Base-by-base conservation (phyloP, 2,329 filamentous ascomycete genomes). In the Lasiodiplodia sp. region DNA sequence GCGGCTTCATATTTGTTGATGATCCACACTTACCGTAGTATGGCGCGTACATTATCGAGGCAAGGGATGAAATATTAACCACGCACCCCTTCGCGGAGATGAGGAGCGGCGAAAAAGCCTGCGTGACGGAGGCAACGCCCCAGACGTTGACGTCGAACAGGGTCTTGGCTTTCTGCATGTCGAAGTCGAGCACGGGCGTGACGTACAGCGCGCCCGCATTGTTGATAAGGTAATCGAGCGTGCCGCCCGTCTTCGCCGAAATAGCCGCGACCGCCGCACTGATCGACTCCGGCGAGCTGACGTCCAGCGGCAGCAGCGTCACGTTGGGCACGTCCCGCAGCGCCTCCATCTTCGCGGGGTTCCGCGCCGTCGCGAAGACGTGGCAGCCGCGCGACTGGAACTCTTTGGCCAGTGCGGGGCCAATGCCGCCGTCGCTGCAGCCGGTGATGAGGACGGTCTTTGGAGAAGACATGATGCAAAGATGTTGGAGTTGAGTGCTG, bases 361-460 rank as follows among this genome's bases (percentile, higher is more conserved):
- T 74, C 16, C 82, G 80, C 4, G 79, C 78, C 1, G 82, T 83
- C 2, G 82, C 83, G 70, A 79, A 81, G 68, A 85, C 81, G 38
- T 79, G 74, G n/a, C 75, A 77, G 4, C 79, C 79, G 4, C 70
- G 69, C 44, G 78, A 70, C 65, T 79, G 75, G 70, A 84, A 81
- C 23, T 74, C 76, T 1, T 73, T 66, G 1, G 79, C 80, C 1
- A 85, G 75, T 1, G 80, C 81, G 0, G 73, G 71, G 11, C 83
- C 83, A 14, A 83, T 76, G 38, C 82, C 79, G 55, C 79, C 80
- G 18, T 75, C 77, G 3, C 67, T 70, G 68, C 73, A 76, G 56
- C 74, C 74, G 1, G 74, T 76, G 10, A 75, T 72, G n/a, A 75
- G 68, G 12, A 75, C 73, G 1, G 69, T 69, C 49, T 70, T 71